These are phyloP conservation scores for Thermomucor indicae-seudaticae DNA, from an alignment of 371 early-diverging fungal species.

Conservation along the genomic window DNA sequence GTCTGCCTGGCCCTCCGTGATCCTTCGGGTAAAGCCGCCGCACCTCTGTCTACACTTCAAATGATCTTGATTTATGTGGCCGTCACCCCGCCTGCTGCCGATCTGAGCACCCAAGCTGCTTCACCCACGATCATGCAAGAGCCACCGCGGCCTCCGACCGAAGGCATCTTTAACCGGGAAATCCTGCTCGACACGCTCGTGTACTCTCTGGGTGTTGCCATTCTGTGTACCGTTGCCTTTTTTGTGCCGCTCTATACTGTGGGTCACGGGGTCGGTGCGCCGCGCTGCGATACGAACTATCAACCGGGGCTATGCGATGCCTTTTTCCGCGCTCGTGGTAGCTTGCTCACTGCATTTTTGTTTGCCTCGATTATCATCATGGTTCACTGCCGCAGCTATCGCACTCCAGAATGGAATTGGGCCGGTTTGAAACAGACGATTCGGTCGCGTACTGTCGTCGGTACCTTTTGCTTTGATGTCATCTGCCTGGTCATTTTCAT, in stretches of 20 bases:
- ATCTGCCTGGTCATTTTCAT: conserved; percentile 49
- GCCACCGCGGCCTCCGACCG: conserved; percentile 65
- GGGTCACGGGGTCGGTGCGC: conserved; percentile 28
- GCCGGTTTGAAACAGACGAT: conserved; percentile 31
- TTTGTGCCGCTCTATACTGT: conserved; percentile 53
- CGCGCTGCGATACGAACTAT: conserved; percentile 53
- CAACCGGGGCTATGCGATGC: conserved; percentile 42
- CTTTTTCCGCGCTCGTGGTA: conserved; percentile 63
- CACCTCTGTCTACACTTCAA: conserved; percentile 33
- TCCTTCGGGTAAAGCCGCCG: conserved; percentile 71
- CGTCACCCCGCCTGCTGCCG: conserved; percentile 71
- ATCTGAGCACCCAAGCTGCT: conserved; percentile 73
- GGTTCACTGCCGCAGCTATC: conserved; percentile 59
- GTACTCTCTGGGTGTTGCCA: conserved; percentile 47
- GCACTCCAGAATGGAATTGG: conserved; percentile 49
- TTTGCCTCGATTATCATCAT: conserved; percentile 59
- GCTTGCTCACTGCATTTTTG: conserved; percentile 53
- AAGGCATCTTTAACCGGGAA: conserved; percentile 52
- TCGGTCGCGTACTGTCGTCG: conserved; percentile 49
- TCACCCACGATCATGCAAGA: conserved; percentile 74
- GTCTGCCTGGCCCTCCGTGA: conserved; percentile 64
- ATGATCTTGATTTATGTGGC: conserved; percentile 26
- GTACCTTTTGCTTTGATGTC: conserved; percentile 45
- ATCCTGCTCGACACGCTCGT: conserved; percentile 17
- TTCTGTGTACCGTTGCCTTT: conserved; percentile 47